Base-by-base conservation (phyloP, 2,329 filamentous ascomycete species). In the Eutypella sp. region DNA sequence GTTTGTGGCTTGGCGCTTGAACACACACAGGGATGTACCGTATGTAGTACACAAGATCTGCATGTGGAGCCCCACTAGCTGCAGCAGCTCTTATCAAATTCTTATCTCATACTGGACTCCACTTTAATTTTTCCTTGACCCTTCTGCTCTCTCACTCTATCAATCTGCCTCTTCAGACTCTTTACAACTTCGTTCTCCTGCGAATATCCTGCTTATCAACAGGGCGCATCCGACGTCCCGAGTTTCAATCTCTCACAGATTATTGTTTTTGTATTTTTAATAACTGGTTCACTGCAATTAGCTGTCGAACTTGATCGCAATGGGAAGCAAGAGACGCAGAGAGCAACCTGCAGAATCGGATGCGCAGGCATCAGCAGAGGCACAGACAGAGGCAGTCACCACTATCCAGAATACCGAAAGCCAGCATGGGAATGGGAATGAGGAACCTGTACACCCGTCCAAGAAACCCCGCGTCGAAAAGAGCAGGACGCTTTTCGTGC, bases 401-500 rank as follows among this genome's bases (percentile, higher is more conserved):
- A 47, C 51, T 24, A 45, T 47, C 20, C n/a, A n/a, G n/a, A 42
- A 50, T 24, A 44, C 48, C 19, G 44, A 49, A 33, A 41, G 48
- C 22, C 23, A 48, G 48, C 39, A 47, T 46, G 41, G 37, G 51
- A 42, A 48, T 57, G 23, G 56, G 60, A 18, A 63, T 61, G 59
- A 44, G 40, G 42, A 49, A 16, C 34, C 58, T 22, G 61, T 60
- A 43, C 65, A 63, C 37, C 67, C 71, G 13, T 60, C 67, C 31
- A 85, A 85, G 62, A 82, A 79, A 59, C 67, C 75, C 24, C 71
- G 76, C 52, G 73, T 79, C 47, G 80, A 84, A 48, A 76, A 78
- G 47, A 76, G 78, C 53, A 74, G 82, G 57, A 88, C 92, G 39
- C 82, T 99, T 55, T 99, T 99, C 70, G 85, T 99, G 53, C 88